Base-by-base conservation (phyloP, 768 basidiomycete species). In the Tricholoma bakamatsutake region DNA sequence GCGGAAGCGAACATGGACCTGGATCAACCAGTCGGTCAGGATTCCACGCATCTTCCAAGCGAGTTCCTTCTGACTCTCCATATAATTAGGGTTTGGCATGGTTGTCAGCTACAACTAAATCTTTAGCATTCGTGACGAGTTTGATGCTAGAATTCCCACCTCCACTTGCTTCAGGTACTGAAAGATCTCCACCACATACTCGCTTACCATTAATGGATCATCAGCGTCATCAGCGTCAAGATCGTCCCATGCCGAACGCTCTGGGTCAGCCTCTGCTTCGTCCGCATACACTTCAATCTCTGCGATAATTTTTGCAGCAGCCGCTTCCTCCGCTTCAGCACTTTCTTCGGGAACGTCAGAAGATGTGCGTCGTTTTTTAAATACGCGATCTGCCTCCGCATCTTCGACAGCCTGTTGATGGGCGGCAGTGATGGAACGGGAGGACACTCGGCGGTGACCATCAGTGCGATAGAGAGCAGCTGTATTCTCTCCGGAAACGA, bases 41-140 rank as follows among this genome's bases (percentile, higher is more conserved):
- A 98, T 90, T 6, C 89, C 88, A 8, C 96, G 90, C 90, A 96
- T 96, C 60, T 90, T 88, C 96, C 96, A 98, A 1, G 90, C 88
- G 40, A 99, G 81, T 61, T 98, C 93, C 63, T 87, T 88, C 71
- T 99, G 97, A 61, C 77, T 86, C 34, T 88, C 82, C 93, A 98
- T 99, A 72, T 98, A 99, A 66, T 91, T 84, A 2, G 93, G 86
- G 64, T 92, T 92, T 6, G 97, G 92, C 79, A 97, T 86, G 0
- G 89, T 93, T 13, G 76, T 78, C 62, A 85, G 74, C 94, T 82
- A 57, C 47, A 52, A 24, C 40, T 31, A 52, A 15, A 39, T 28
- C 13, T 58, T 63, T 31, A 69, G 33, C 30, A 34, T 27, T 15
- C 11, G 30, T 55, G 34, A 42, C 49, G 9, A 24, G 50, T 28